Base-by-base conservation (phyloP, 140 eudicot species). In the Anethum foeniculum region DNA sequence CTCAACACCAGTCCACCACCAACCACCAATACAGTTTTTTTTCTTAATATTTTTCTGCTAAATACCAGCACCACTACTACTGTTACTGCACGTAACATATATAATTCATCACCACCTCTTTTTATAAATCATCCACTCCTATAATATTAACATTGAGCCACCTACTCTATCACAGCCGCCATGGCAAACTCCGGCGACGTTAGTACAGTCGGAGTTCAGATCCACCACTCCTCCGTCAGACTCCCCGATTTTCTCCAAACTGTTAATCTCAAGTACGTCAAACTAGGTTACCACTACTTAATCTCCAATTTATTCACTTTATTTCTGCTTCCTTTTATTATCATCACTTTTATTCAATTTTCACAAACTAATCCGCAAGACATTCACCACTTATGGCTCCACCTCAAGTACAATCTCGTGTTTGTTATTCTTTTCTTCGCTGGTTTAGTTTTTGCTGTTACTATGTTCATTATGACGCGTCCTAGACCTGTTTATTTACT, bases 221-320 rank as follows among this genome's bases (percentile, higher is more conserved):
- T 88, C 90, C 85, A 86, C 48, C 82, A 76, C 64, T 58, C 74
- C 39, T 86, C 67, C 14, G 25, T 89, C 49, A 80, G 86, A 14
- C 85, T 89, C 15, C 92, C 94, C 0, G 94, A 90, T 79, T 88
- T 90, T 72, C 90, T 90, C 75, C 90, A 86, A 48, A 84, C 80
- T 77, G 87, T 90, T 0, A 88, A 88, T 79, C 88, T 90, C 80
- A 90, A 88, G 77, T 79, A 90, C 81, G 91, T 90, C 1, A 90
- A 90, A 83, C 79, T 88, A 76, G 94, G 94, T 19, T 90, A 90
- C 60, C 91, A 90, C 79, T 90, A 90, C 74, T 60, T 90, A 19
- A 90, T 86, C 71, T 90, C 94, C 21, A 68, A 90, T 77, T 54
- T 90, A 36, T 80, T 90, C 11, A 90, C 90, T 25, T 69, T 90